Percentiles rank a stretch among this genome's conserved stretches.
These are phyloP conservation scores for Chalciporus chontae DNA, from an alignment of 768 basidiomycete species.

Conservation along the genomic window DNA sequence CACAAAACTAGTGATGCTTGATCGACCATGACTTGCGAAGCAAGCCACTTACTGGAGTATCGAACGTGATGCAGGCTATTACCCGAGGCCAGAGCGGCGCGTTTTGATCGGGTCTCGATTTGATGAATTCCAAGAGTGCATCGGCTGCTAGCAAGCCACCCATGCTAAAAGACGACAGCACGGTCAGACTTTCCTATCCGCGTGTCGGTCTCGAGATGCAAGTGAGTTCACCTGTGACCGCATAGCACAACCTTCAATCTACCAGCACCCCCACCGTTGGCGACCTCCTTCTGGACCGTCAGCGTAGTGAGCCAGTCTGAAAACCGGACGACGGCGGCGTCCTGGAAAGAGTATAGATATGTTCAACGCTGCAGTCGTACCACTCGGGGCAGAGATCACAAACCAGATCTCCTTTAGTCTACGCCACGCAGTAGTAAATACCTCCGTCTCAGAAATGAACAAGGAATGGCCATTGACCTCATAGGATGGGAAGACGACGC, in stretches of 20 bases:
- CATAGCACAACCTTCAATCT: constrained; percentile 79
- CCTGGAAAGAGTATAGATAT: constrained; percentile 38
- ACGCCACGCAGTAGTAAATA: constrained; percentile 12
- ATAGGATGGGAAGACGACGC: constrained; percentile 83
- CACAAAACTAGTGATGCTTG: constrained; percentile 1
- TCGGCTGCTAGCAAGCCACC: constrained; percentile 89
- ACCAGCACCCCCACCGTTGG: constrained; percentile 70
- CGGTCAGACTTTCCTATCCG: not conserved
- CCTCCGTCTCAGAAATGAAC: constrained; percentile 1
- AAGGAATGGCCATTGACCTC: constrained; percentile 48
- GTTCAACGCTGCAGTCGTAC: not conserved
- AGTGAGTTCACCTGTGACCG: constrained; percentile 68
- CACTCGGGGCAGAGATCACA: constrained; percentile 23
- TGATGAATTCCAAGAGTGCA: constrained; percentile 67
- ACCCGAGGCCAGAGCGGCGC: constrained; percentile 87
- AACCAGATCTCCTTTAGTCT: constrained; percentile 92
- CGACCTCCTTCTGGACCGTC: constrained; percentile 81
- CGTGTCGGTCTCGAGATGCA: not conserved
- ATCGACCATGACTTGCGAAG: not conserved
- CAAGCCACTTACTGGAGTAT: constrained; percentile 75
- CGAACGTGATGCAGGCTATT: constrained; percentile 80
- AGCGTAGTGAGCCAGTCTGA: constrained; percentile 91
- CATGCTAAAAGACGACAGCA: constrained; percentile 59
- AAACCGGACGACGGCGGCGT: constrained; percentile 78
- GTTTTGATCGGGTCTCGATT: constrained; percentile 56